Conservation (phyloP, 177 flowering plant species). For the Vitis hybrid region DNA sequence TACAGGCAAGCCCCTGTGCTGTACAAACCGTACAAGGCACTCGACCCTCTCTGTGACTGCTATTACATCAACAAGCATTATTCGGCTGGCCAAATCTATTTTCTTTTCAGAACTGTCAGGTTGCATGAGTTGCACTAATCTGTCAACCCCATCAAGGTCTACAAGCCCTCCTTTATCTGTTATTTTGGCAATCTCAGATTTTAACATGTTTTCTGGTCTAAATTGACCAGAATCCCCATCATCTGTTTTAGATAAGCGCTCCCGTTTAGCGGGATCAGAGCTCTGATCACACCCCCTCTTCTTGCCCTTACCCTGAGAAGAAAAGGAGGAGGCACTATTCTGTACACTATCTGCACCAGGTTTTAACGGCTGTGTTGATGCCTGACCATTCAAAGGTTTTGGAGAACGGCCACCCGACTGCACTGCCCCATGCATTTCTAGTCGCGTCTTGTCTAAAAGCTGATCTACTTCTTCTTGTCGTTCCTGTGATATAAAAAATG, state of each 20-base stretch:
- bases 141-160: constrained; percentile 77
- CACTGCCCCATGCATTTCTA: constrained; percentile 83
- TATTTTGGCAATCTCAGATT: constrained; percentile 70
- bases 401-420: constrained; percentile 88
- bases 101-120: constrained; percentile 62
- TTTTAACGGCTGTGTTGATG: constrained; percentile 59
- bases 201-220: constrained; percentile 49
- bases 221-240: constrained; percentile 54
- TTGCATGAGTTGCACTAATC: constrained; percentile 76
- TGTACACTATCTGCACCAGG: constrained; percentile 69
- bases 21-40: constrained; percentile 76
- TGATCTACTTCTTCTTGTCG: constrained; percentile 84
- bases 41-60: constrained; percentile 76
- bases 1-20: constrained; percentile 75
- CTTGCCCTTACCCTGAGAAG: constrained; percentile 72
- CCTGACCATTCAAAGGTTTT: constrained; percentile 61
- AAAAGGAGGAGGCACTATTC: constrained; percentile 43
- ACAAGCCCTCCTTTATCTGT: constrained; percentile 74
- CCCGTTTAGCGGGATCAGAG: constrained; percentile 65
- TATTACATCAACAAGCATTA: constrained; percentile 69
- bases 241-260: constrained; percentile 50
- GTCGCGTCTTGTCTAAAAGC: constrained; percentile 57
- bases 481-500: constrained; percentile 37
- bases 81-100: constrained; percentile 58
- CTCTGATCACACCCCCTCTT: constrained; percentile 79